Conservation (phyloP, 148 eudicot genomes). For the Rhododendron griersonianum region DNA sequence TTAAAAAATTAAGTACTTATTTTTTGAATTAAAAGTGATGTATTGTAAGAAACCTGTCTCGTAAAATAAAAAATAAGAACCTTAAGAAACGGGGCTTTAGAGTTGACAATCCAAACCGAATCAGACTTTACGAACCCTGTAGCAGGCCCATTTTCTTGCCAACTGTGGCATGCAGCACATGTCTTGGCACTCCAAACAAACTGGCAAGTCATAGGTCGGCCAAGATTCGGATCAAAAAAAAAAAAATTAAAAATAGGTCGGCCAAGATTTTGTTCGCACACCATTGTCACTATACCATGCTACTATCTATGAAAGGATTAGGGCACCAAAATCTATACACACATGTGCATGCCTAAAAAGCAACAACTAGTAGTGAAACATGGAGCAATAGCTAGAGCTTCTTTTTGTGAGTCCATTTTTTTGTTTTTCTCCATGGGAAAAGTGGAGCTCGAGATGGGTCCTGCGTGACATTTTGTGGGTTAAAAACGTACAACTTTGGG, state of each 20-base stretch:
- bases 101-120: no score
- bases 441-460: background rate
- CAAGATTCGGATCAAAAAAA: background rate
- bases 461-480: background rate
- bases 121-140: background rate
- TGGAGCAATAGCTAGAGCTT: background rate
- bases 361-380: background rate
- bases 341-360: slow-evolving; percentile 1
- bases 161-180: background rate
- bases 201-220: background rate
- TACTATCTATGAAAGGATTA: background rate
- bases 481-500: background rate
- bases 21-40: no score
- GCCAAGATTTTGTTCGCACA: slow-evolving; percentile 1
- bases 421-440: background rate
- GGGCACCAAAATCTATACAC: background rate
- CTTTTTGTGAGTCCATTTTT: background rate
- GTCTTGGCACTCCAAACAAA: background rate
- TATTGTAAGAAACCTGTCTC: no score
- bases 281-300: background rate
- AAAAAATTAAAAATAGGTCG: background rate
- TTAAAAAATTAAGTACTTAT: no score
- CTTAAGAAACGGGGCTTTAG: no score
- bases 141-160: background rate
- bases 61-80: no score